Conservation (phyloP, 768 basidiomycete species). For the Xerocomus brunneocitrinus region DNA sequence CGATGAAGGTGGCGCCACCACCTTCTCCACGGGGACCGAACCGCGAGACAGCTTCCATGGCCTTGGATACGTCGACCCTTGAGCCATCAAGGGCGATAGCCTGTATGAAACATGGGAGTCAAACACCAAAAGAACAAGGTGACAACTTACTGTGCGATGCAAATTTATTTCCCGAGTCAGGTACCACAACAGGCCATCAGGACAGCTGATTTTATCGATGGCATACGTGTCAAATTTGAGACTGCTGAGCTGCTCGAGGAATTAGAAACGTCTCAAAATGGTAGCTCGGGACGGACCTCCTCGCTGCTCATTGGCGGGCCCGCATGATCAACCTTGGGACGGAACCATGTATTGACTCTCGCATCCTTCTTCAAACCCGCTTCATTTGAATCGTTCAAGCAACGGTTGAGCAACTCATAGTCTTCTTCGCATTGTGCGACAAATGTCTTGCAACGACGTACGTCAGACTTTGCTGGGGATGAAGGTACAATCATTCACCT, state of each 20-base stretch:
- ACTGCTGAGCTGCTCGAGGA: slow-evolving; percentile 43
- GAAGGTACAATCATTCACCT: slow-evolving; percentile 41
- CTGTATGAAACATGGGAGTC: slow-evolving; percentile 33
- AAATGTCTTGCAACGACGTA: slow-evolving; percentile 54
- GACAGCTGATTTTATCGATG: slow-evolving; percentile 74
- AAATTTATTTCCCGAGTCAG: slow-evolving; percentile 58
- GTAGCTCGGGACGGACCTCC: slow-evolving; percentile 43
- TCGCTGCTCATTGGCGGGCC: slow-evolving; percentile 55
- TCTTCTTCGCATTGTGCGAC: slow-evolving; percentile 83
- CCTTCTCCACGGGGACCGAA: slow-evolving; percentile 38
- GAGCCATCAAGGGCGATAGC: slow-evolving; percentile 53
- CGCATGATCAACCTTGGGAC: slow-evolving; percentile 37
- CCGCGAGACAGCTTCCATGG: slow-evolving; percentile 59
- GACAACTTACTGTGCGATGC: slow-evolving; percentile 62
- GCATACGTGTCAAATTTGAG: slow-evolving; percentile 81
- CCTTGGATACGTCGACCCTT: slow-evolving; percentile 47
- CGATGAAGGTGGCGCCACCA: slow-evolving; percentile 58
- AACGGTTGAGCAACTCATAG: slow-evolving; percentile 61
- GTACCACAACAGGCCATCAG: slow-evolving; percentile 69
- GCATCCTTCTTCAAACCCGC: slow-evolving; percentile 48
- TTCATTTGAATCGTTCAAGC: slow-evolving; percentile 59
- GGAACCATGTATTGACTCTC: slow-evolving; percentile 65
- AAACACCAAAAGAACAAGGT: background rate
- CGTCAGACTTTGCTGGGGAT: background rate
- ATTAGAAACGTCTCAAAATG: background rate